A percentile compares a stretch with the other conserved stretches of the same genome.
Evolutionary conservation across 2,329 filamentous ascomycete species (phyloP).

Genomic region (Fusarium sororula): DNA sequence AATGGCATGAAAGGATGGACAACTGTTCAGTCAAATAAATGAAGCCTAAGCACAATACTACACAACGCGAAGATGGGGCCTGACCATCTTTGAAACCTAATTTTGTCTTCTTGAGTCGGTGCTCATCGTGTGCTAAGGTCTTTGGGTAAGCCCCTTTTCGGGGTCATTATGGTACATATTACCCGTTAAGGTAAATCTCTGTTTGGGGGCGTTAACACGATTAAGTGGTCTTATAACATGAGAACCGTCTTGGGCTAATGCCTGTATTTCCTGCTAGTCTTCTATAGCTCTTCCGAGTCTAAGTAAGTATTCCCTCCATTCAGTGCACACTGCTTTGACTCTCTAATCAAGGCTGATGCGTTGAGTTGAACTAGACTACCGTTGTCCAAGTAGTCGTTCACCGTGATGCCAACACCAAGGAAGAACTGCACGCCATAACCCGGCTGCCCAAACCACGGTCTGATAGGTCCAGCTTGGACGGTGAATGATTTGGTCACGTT

Average conservation of each 20-base stretch:
- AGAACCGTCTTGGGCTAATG: too few species aligned
- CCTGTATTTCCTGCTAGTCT: not conserved
- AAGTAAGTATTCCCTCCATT: rapidly evolving
- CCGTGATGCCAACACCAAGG: constrained; percentile 1
- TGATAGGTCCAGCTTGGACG: constrained; percentile 22
- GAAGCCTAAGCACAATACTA: too few species aligned
- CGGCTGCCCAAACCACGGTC: constrained; percentile 26
- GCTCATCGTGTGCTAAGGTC: too few species aligned
- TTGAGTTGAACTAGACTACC: not conserved
- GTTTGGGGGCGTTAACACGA: too few species aligned
- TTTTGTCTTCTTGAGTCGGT: too few species aligned
- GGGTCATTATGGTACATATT: too few species aligned
- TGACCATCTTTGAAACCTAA: rapidly evolving
- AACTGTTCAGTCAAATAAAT: too few species aligned
- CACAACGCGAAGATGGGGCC: rapidly evolving
- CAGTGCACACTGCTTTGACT: not conserved
- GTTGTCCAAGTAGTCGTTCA: constrained; percentile 10
- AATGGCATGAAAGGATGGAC: too few species aligned
- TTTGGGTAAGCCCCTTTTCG: too few species aligned
- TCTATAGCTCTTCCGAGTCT: not conserved
- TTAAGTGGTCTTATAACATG: too few species aligned
- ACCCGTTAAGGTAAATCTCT: too few species aligned
- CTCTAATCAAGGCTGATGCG: not conserved
- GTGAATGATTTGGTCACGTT: constrained; percentile 11
- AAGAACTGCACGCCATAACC: constrained; percentile 27